Evolutionary conservation across 2,329 filamentous ascomycete genomes (phyloP).

Genomic region (Thielaviopsis euricoi): DNA sequence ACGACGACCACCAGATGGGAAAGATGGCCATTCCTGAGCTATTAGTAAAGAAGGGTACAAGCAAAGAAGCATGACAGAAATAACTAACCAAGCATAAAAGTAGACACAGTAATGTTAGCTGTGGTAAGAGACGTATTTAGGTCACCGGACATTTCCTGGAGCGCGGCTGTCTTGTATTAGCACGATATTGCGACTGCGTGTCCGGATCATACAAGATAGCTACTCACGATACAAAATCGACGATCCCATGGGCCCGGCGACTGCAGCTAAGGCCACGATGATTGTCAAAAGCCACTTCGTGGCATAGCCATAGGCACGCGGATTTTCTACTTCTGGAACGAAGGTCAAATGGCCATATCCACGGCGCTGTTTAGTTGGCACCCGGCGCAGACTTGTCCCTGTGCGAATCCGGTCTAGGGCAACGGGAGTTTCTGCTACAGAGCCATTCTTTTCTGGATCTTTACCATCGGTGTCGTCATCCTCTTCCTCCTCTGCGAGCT

Average conservation of each 20-base stretch:
- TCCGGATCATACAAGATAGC: too few species aligned
- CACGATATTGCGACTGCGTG: neutral
- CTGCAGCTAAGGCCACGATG: slow-evolving; percentile 60
- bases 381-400: slow-evolving; percentile 2
- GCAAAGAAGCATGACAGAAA: neutral
- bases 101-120: slow-evolving; percentile 57
- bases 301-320: slow-evolving; percentile 52
- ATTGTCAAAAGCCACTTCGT: slow-evolving; percentile 78
- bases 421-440: neutral
- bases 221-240: slow-evolving; percentile 65
- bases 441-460: slow-evolving; percentile 1
- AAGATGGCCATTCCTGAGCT: slow-evolving; percentile 55
- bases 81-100: slow-evolving; percentile 50
- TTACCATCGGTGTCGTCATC: neutral
- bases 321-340: slow-evolving; percentile 62
- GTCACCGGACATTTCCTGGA: slow-evolving; percentile 45
- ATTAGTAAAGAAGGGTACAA: neutral
- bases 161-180: slow-evolving; percentile 37
- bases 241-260: slow-evolving; percentile 68
- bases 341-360: slow-evolving; percentile 4
- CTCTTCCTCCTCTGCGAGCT: slow-evolving; percentile 1
- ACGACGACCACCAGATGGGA: slow-evolving; percentile 74
- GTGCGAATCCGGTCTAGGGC: neutral
- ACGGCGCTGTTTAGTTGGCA: slow-evolving; percentile 2
- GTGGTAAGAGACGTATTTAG: slow-evolving; percentile 47